Conservation (phyloP, 345 rosid genomes). For the Angophora floribunda region DNA sequence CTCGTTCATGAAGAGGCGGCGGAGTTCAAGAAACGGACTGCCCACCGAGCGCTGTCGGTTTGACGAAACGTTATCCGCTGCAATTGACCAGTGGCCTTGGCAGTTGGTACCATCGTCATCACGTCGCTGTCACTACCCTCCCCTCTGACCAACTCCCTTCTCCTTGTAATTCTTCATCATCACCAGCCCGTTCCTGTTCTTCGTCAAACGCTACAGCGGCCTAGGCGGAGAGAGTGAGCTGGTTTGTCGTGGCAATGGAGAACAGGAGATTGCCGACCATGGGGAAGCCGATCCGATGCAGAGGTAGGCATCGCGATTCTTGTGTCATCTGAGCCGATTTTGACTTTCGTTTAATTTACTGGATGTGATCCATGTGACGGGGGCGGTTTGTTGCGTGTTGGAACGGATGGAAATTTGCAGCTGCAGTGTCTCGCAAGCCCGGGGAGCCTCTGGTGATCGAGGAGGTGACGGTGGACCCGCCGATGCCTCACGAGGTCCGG, state of each 20-base stretch:
- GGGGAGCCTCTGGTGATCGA: constrained; percentile 75
- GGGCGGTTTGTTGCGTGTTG: neutral
- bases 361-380: neutral
- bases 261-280: neutral
- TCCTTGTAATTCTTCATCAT: neutral
- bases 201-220: neutral
- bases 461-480: constrained; percentile 73
- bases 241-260: neutral
- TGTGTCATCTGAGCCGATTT: neutral
- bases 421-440: constrained; percentile 58
- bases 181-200: neutral
- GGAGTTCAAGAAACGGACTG: neutral
- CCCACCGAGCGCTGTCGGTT: neutral
- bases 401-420: constrained; percentile 5
- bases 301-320: neutral
- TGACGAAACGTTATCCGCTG: neutral
- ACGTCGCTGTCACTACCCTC: neutral
- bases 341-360: neutral
- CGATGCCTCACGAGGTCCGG: constrained; percentile 64
- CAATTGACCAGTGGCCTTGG: neutral
- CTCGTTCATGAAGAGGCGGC: neutral
- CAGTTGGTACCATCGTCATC: neutral
- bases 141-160: neutral
- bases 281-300: constrained; percentile 10
- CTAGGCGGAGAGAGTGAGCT: neutral